These are phyloP conservation scores for Fraxinus albicans DNA, from an alignment of 305 asterid species.

Conservation along the genomic window DNA sequence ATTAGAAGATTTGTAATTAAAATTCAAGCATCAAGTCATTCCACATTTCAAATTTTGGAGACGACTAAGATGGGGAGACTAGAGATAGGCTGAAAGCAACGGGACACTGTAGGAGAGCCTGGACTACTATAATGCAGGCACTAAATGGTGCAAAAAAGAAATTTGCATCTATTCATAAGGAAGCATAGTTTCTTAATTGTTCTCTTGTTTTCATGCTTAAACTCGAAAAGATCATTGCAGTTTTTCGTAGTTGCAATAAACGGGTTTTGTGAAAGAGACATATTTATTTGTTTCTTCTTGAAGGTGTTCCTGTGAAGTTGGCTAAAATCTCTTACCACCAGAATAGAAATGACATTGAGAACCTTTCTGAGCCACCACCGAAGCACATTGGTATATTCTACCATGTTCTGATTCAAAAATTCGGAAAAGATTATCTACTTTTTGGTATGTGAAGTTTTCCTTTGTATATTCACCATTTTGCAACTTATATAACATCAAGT, in stretches of 20 bases:
- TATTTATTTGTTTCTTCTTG: not conserved
- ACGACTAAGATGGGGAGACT: not conserved
- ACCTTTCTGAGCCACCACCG: constrained; percentile 22
- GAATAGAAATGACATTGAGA: constrained; percentile 29
- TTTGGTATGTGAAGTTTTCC: constrained; percentile 20
- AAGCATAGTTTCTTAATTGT: not conserved
- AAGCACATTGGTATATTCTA: constrained; percentile 12
- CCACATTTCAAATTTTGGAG: not conserved
- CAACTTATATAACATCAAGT: not conserved
- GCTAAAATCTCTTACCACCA: constrained; percentile 18
- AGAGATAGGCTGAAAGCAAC: not conserved
- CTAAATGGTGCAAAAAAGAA: not conserved
- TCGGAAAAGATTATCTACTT: constrained; percentile 14
- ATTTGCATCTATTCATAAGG: not conserved
- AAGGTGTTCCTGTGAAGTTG: constrained; percentile 34
- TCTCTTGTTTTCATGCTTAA: constrained; percentile 13
- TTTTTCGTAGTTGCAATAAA: not conserved
- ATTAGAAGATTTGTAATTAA: not conserved
- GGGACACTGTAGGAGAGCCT: not conserved
- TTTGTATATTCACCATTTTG: not conserved
- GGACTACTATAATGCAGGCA: not conserved
- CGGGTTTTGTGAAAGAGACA: not conserved
- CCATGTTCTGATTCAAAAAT: not conserved
- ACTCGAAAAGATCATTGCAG: not conserved
- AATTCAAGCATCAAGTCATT: constrained; percentile 1